phyloP scores from a whole-genome alignment of 371 early-diverging fungal genomes.

The Mortierella sp. region DNA sequence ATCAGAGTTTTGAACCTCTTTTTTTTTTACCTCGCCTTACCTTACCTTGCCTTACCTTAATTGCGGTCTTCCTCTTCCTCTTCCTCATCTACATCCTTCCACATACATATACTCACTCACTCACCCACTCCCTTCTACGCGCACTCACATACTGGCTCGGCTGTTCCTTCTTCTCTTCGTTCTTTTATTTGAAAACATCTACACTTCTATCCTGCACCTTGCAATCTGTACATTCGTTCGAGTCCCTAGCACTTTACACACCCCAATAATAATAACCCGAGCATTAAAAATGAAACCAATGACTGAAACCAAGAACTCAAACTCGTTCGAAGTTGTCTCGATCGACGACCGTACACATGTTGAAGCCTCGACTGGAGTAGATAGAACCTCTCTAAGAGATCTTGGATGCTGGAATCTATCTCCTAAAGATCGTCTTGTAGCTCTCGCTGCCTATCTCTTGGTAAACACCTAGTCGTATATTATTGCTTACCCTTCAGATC shows the following conservation, averaged over 20 bases:
- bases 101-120: neutral
- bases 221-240: too few species aligned
- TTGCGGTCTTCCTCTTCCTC: neutral
- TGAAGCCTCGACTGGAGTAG: neutral
- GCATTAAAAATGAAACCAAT: constrained; percentile 3
- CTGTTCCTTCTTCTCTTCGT: neutral
- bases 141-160: too few species aligned
- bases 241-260: neutral
- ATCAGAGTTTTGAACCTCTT: neutral
- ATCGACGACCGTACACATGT: constrained; percentile 29
- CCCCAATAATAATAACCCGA: neutral
- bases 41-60: neutral
- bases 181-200: neutral
- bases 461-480: constrained; percentile 8
- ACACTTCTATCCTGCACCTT: neutral
- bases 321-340: constrained; percentile 43
- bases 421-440: constrained; percentile 29
- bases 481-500: too few species aligned
- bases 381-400: neutral
- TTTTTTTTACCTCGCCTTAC: neutral
- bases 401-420: constrained; percentile 9
- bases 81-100: neutral
- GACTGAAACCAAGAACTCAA: constrained; percentile 26
- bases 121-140: neutral
- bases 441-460: constrained; percentile 41